Evolutionary conservation across 2,329 filamentous ascomycete species (phyloP).

Genomic region (Colletotrichum aenigma): DNA sequence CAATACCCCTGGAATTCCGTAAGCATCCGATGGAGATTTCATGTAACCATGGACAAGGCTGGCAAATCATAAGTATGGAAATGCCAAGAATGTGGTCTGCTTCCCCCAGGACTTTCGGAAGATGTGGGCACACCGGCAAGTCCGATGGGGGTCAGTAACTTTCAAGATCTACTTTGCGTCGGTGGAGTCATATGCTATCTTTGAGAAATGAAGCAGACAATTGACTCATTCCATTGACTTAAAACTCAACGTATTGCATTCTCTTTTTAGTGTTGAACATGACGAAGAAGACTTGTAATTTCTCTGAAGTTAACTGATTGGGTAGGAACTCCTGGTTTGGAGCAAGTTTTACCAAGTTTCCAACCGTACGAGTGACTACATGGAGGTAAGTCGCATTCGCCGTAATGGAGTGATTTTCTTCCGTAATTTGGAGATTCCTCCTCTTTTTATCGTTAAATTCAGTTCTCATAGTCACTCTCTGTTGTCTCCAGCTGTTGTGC

Average conservation of each 20-base stretch:
- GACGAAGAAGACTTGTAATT: fast-evolving
- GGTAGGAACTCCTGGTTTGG: background rate
- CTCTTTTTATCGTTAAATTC: too few species aligned
- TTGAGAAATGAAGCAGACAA: background rate
- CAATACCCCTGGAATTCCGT: background rate
- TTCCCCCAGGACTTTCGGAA: background rate
- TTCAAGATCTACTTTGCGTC: background rate
- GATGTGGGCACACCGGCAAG: background rate
- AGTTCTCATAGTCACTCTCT: too few species aligned
- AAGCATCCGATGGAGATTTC: background rate
- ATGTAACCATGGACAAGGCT: background rate
- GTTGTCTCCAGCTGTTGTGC: too few species aligned
- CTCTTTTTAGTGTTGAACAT: background rate
- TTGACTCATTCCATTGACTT: too few species aligned
- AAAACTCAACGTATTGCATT: too few species aligned
- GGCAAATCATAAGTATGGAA: background rate
- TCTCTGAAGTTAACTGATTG: fast-evolving
- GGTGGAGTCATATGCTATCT: background rate
- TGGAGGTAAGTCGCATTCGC: fast-evolving
- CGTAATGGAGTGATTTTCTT: background rate
- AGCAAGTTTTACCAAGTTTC: background rate
- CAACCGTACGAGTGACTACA: fast-evolving
- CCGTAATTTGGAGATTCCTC: fast-evolving
- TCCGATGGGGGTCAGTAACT: background rate
- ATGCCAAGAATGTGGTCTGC: background rate